Evolutionary conservation across 2,329 filamentous ascomycete genomes (phyloP).

Genomic region (Pleomassaria siparia): DNA sequence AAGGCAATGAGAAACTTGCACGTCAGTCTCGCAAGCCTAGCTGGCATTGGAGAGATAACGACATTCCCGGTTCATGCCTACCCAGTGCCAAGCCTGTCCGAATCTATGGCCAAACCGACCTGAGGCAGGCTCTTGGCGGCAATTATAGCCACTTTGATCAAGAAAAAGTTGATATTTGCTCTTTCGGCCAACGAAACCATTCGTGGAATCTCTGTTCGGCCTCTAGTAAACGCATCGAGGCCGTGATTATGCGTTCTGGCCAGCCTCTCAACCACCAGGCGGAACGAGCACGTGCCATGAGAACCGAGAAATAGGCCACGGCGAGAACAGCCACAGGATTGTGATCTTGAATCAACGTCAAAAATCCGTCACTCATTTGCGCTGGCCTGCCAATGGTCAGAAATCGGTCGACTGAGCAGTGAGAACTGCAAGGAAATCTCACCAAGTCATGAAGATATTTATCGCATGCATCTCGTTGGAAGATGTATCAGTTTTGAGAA

Average conservation of each 20-base stretch:
- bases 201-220: conserved; percentile 27
- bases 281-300: conserved; percentile 22
- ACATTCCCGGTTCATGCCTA: no score
- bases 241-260: conserved; percentile 29
- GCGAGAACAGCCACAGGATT: conserved; percentile 33
- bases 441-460: conserved; percentile 15
- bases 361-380: conserved; percentile 21
- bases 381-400: conserved; percentile 23
- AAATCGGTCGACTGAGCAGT: background rate
- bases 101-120: no score
- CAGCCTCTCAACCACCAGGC: conserved; percentile 34
- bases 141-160: no score
- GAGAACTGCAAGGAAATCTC: background rate
- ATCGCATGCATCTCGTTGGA: conserved; percentile 24
- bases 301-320: conserved; percentile 28
- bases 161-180: no score
- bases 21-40: background rate
- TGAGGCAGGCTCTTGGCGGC: no score
- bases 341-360: conserved; percentile 25
- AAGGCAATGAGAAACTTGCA: background rate
- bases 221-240: conserved; percentile 23
- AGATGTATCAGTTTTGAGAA: conserved; percentile 20
- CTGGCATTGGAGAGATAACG: background rate
- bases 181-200: conserved; percentile 22
- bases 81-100: no score